These are phyloP conservation scores for Fusarium sp. DNA, from an alignment of 2,329 filamentous ascomycete species.

Conservation along the genomic window DNA sequence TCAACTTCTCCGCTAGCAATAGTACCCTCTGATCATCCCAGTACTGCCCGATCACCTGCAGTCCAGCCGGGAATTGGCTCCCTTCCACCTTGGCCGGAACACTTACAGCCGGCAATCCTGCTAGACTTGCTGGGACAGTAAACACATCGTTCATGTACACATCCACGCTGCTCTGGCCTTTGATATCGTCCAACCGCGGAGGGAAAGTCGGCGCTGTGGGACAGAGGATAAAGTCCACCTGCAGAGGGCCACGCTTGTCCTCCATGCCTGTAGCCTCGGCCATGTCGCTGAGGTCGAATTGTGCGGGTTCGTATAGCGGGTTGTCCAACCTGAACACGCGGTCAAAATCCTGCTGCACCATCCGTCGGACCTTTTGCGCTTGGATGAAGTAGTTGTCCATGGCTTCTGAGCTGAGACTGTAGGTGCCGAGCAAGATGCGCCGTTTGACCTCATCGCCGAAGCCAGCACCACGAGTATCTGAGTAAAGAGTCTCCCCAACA, in stretches of 20 bases:
- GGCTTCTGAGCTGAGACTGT: constrained; percentile 89
- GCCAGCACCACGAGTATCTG: constrained; percentile 78
- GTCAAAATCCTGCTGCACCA: constrained; percentile 92
- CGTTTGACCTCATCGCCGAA: constrained; percentile 90
- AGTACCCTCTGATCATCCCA: constrained; percentile 80
- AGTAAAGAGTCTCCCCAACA: constrained; percentile 78
- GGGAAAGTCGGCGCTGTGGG: constrained; percentile 88
- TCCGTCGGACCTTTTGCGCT: constrained; percentile 87
- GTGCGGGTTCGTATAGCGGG: constrained; percentile 71
- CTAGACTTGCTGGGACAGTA: constrained; percentile 94
- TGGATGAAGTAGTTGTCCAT: constrained; percentile 98
- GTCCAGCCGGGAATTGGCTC: constrained; percentile 62
- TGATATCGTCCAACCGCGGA: constrained; percentile 74
- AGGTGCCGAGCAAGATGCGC: constrained; percentile 90
- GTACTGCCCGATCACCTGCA: constrained; percentile 87
- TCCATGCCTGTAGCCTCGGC: constrained; percentile 66
- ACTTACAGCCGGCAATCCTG: constrained; percentile 90
- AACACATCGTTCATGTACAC: constrained; percentile 95
- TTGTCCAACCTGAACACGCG: constrained; percentile 80
- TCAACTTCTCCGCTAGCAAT: constrained; percentile 66
- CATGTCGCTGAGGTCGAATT: constrained; percentile 75
- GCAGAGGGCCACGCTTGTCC: constrained; percentile 70
- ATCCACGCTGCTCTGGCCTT: constrained; percentile 73
- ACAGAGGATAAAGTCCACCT: constrained; percentile 89
- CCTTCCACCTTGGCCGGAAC: constrained; percentile 70